Evolutionary conservation across 2,329 filamentous ascomycete genomes (phyloP).

Genomic region (Aspergillus pseudotamarii): DNA sequence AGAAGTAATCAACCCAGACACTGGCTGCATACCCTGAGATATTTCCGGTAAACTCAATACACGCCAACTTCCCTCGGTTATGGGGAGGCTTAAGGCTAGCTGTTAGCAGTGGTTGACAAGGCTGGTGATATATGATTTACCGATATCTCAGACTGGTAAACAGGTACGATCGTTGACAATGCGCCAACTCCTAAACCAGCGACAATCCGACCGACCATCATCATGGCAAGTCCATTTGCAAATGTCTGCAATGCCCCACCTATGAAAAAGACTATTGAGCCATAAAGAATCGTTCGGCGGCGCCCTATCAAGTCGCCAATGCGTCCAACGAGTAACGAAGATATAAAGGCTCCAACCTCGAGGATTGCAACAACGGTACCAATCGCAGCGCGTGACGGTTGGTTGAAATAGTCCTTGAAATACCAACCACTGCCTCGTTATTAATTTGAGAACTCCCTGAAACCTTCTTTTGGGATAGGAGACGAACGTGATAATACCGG

Average conservation of each 20-base stretch:
- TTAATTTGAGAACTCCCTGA: constrained; percentile 16
- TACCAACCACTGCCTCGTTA: constrained; percentile 67
- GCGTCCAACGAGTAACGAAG: constrained; percentile 81
- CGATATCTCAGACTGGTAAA: constrained; percentile 94
- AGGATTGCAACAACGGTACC: constrained; percentile 98
- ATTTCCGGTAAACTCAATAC: constrained; percentile 97
- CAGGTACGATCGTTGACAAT: constrained; percentile 86
- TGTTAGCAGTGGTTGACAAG: constrained; percentile 18
- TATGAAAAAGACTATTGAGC: constrained; percentile 81
- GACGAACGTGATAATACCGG: constrained; percentile 67
- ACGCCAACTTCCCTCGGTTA: constrained; percentile 91
- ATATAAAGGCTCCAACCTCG: constrained; percentile 88
- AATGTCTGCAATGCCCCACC: constrained; percentile 85
- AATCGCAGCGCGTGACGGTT: constrained; percentile 83
- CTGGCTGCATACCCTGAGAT: constrained; percentile 94
- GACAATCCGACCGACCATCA: constrained; percentile 79
- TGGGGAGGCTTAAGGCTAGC: constrained; percentile 68
- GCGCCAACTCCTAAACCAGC: constrained; percentile 86
- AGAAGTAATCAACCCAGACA: constrained; percentile 98
- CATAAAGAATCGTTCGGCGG: constrained; percentile 87
- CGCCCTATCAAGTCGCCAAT: constrained; percentile 91
- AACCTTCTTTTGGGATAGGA: constrained; percentile 9
- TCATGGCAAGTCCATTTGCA: constrained; percentile 82
- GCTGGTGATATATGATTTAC: constrained; percentile 23
- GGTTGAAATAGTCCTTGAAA: constrained; percentile 90